Base-by-base conservation (phyloP, 257 asterid species). In the Forsythia suspensa region DNA sequence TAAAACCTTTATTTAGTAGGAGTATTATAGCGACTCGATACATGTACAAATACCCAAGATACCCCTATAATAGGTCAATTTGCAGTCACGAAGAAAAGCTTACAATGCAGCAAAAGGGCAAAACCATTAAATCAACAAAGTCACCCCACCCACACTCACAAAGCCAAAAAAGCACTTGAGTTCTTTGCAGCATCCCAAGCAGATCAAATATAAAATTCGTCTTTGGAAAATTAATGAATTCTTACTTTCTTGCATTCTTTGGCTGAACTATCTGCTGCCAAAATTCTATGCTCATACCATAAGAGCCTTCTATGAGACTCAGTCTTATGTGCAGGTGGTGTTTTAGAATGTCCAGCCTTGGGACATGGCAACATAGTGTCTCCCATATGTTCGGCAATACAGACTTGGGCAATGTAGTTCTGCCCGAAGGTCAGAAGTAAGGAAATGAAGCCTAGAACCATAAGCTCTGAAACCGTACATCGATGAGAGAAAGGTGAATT, bases 361-460 rank as follows among this genome's bases (percentile, higher is more conserved):
- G 87, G 83, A 63, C 99, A 95, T 0, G 99, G 98, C 85, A 92
- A 82, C 96, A 95, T 92, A 6, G 97, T 93, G 77, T 83, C 57
- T 59, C 91, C 92, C 6, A 84, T 29, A 21, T 73, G 37, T 15
- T 80, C 82, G 37, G 97, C 90, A 73, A 95, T 91, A 86, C 99
- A 95, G 34, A 95, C 79, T 77, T 57, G 75, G 8, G 90, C 82
- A 29, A 95, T 95, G 96, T 90, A 92, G 86, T 82, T 92, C 83
- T 95, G 99, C 15, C 98, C 92, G 57, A 95, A 95, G 55, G 98
- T 93, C 70, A 95, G 81, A 68, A 95, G 86, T 67, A 95, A 83
- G 76, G 99, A 95, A 83, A 95, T 95, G 88, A 95, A 95, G 38
- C 99, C 99, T 77, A 95, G 80, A 85, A 93, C 89, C 99, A 95